Evolutionary conservation across 306 rosid genomes (phyloP), one percentile per base, ranked within the genome.

Genomic region (Fragaria ananassa): DNA sequence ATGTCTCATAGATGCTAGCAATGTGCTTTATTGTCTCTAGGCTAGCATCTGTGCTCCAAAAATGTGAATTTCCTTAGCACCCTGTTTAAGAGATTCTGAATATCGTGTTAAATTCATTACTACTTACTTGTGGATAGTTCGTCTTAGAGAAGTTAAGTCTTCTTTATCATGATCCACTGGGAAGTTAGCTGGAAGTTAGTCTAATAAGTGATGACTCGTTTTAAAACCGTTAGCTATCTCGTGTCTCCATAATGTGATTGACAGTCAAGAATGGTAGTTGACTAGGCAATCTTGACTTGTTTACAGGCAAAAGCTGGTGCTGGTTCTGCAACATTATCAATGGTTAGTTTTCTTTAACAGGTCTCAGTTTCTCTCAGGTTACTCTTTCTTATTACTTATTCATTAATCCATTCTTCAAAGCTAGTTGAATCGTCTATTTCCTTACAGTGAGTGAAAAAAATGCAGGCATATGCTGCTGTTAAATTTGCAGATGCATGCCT

Each of bases 321-420:
- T 83, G 99, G 99, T 83, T 96, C 99, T 58, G 99, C 99, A 62
- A 96, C 99, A 78, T 89, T 91, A 50, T 96, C 99, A 49, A 96
- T 96, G 99, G 99, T 96, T 14, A 72, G 81, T 78, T 49, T 17
- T 35, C 35, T 27, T 1, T 12, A 18, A 44, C 65, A 35, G 65
- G 44, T 72, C 18, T 64, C 11, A 35, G 15, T 53, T 53, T 64
- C 27, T 39, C 67, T 7, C 5, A 17, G 17, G 45, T 29, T 56
- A 51, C 58, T 27, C 78, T 14, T 71, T 21, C 68, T 44, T 19
- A 29, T 44, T 54, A 18, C 27, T 56, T 23, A 13, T 37, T 44
- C 45, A 9, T 64, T 25, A 29, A n/a, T 80, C 71, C 29, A 70
- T 60, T 58, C 10, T 11, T 41, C 29, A 46, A 3, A 13, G 41